Conservation (phyloP, 1,139 yeast species). For the Yamadazyma kanchanaburiensis region DNA sequence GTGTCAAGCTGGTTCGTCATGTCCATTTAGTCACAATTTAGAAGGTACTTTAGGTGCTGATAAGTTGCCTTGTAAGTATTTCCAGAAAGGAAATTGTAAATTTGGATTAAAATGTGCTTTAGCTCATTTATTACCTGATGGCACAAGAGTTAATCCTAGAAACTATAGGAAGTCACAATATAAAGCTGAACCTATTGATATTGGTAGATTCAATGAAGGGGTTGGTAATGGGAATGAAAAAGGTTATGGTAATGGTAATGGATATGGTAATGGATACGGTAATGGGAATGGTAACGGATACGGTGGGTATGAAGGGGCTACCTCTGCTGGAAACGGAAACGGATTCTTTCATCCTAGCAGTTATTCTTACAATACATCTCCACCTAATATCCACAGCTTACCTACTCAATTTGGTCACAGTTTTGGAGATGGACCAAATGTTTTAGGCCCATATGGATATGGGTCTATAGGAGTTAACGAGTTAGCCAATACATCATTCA, state of each 20-base stretch:
- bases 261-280: background rate
- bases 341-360: too few relatives aligned
- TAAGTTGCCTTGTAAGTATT: constrained; percentile 84
- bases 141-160: constrained; percentile 69
- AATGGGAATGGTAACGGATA: background rate
- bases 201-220: too few relatives aligned
- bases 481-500: too few relatives aligned
- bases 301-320: too few relatives aligned
- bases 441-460: too few relatives aligned
- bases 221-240: background rate
- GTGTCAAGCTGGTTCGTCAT: constrained; percentile 89
- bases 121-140: constrained; percentile 87
- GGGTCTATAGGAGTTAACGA: too few relatives aligned
- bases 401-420: too few relatives aligned
- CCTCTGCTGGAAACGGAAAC: too few relatives aligned
- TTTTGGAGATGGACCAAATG: too few relatives aligned
- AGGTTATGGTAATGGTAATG: background rate
- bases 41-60: constrained; percentile 57
- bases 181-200: background rate
- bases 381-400: too few relatives aligned
- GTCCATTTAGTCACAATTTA: constrained; percentile 86
- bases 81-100: constrained; percentile 91
- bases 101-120: constrained; percentile 92
- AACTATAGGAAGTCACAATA: constrained; percentile 2
- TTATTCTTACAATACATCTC: background rate